phyloP scores from a whole-genome alignment of 371 early-diverging fungal genomes.

The Choanephora cucurbitarum region DNA sequence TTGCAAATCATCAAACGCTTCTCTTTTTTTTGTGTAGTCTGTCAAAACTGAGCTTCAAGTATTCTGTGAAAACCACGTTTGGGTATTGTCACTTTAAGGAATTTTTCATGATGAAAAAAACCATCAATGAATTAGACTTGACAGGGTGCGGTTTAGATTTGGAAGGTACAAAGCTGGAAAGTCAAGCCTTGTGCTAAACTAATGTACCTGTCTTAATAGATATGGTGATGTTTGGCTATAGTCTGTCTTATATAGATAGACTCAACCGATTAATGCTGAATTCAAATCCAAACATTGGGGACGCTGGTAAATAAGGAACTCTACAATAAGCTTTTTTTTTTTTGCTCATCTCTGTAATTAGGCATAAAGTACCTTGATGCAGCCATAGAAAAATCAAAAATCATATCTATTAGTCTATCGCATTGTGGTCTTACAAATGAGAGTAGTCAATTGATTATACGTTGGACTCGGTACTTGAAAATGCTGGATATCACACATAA shows the following conservation, averaged over 20 bases:
- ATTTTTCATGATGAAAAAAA: slow-evolving; percentile 1
- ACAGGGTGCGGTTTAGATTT: slow-evolving; percentile 8
- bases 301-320: slow-evolving; percentile 17
- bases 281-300: slow-evolving; percentile 22
- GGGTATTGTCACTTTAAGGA: not conserved
- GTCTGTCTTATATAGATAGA: slow-evolving; percentile 4
- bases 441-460: not conserved
- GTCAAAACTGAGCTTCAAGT: slow-evolving; percentile 10
- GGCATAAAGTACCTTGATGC: slow-evolving; percentile 11
- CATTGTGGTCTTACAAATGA: slow-evolving; percentile 14
- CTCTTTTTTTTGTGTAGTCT: slow-evolving; percentile 7
- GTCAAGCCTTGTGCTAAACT: no score
- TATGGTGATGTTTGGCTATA: slow-evolving; percentile 8
- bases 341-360: not conserved
- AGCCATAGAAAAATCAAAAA: slow-evolving; percentile 5
- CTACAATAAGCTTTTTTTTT: no score
- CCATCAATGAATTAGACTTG: slow-evolving; percentile 16
- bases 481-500: slow-evolving; percentile 18
- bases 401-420: slow-evolving; percentile 13
- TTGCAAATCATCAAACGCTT: no score
- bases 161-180: no score
- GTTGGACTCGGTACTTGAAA: slow-evolving; percentile 12
- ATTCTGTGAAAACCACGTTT: not conserved
- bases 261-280: slow-evolving; percentile 8
- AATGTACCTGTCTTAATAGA: no score